Evolutionary conservation across 2,329 filamentous ascomycete genomes (phyloP).

Genomic region (Colletotrichum shisoi): DNA sequence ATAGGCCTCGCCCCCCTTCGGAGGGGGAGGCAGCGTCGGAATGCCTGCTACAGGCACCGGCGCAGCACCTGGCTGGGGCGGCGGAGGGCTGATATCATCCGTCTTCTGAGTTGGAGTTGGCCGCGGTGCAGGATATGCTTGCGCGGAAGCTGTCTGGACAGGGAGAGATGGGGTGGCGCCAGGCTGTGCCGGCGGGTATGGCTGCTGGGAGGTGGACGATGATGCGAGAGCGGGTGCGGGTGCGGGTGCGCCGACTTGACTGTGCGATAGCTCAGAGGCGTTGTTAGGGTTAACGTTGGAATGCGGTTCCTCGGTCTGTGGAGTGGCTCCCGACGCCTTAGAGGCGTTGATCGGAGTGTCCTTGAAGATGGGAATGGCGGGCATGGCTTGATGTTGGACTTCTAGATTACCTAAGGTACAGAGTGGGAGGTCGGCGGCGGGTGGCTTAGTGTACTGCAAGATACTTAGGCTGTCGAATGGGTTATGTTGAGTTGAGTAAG

Average conservation of each 20-base stretch:
- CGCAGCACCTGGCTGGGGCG: slow-evolving; percentile 66
- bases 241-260: slow-evolving; percentile 39
- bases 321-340: slow-evolving; percentile 60
- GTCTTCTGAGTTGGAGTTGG: slow-evolving; percentile 55
- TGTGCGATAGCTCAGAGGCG: slow-evolving; percentile 38
- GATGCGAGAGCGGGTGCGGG: slow-evolving; percentile 34
- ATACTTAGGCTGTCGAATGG: slow-evolving; percentile 4
- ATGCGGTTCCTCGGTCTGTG: slow-evolving; percentile 50
- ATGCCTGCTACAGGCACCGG: slow-evolving; percentile 53
- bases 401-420: slow-evolving; percentile 7
- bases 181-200: slow-evolving; percentile 56
- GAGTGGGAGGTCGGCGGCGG: slow-evolving; percentile 12
- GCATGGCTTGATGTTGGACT: slow-evolving; percentile 52
- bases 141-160: slow-evolving; percentile 52
- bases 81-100: slow-evolving; percentile 53
- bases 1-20: slow-evolving; percentile 58
- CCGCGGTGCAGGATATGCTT: slow-evolving; percentile 48
- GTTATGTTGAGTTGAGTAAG: slow-evolving; percentile 10
- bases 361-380: slow-evolving; percentile 67
- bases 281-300: slow-evolving; percentile 15
- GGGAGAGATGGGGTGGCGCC: slow-evolving; percentile 57
- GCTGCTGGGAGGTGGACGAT: slow-evolving; percentile 41
- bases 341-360: slow-evolving; percentile 66
- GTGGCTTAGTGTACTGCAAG: background rate
- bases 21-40: slow-evolving; percentile 57